phyloP scores from a whole-genome alignment of 2,329 filamentous ascomycete genomes.

The Cadophora gregata region DNA sequence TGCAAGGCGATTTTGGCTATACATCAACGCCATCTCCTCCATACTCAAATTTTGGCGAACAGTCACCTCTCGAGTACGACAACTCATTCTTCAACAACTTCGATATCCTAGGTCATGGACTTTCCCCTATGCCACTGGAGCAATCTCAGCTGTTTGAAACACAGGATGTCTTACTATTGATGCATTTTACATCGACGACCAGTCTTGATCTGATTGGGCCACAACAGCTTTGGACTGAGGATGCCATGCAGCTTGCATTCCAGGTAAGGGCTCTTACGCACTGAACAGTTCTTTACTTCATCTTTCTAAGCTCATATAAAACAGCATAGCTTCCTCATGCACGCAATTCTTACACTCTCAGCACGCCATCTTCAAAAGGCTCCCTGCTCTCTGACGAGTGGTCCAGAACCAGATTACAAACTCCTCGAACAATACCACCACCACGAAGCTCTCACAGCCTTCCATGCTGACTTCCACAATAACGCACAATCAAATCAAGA shows the following conservation, averaged over 20 bases:
- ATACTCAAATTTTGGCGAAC: constrained; percentile 10
- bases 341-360: constrained; percentile 30
- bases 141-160: constrained; percentile 21
- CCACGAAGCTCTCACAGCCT: constrained; percentile 29
- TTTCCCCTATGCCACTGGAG: constrained; percentile 18
- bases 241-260: constrained; percentile 31
- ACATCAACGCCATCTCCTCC: constrained; percentile 10
- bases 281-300: too few relatives aligned
- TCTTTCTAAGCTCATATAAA: too few relatives aligned
- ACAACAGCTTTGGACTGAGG: constrained; percentile 26
- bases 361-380: constrained; percentile 26
- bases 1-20: not conserved
- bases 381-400: constrained; percentile 2
- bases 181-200: constrained; percentile 23
- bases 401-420: constrained; percentile 20
- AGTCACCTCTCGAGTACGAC: constrained; percentile 5
- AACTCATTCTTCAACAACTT: constrained; percentile 11
- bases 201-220: constrained; percentile 22
- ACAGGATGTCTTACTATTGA: constrained; percentile 23
- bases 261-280: constrained; percentile 21
- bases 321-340: constrained; percentile 33
- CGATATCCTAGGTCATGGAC: constrained; percentile 4
- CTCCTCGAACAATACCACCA: constrained; percentile 28
- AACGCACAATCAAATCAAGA: constrained; percentile 25
- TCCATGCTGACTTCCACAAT: constrained; percentile 23